Conservation (phyloP, 106 monocot species). For the Acorus calamus region DNA sequence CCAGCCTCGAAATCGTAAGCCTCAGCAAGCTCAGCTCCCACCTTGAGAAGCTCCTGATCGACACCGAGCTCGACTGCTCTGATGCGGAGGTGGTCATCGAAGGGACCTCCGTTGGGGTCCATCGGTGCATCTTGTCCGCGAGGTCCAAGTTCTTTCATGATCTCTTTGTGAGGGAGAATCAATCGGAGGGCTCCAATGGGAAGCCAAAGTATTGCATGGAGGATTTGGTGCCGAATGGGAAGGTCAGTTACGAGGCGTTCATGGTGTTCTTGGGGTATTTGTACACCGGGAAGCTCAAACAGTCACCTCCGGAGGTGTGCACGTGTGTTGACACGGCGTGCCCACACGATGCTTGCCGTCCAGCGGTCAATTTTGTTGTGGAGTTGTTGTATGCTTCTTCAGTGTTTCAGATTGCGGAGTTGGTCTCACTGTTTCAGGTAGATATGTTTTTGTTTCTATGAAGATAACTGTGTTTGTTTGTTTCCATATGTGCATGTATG, state of each 20-base stretch:
- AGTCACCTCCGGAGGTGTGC: neutral
- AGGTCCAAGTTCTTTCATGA: constrained; percentile 1
- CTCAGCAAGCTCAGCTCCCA: constrained; percentile 3
- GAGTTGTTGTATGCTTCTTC: constrained; percentile 1
- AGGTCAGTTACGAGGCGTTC: neutral
- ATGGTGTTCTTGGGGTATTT: neutral
- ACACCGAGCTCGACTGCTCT: neutral
- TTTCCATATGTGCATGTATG: too few species aligned
- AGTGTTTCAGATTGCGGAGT: neutral
- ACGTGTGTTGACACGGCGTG: neutral
- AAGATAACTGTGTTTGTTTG: too few species aligned
- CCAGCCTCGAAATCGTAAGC: neutral
- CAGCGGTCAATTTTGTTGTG: constrained; percentile 1
- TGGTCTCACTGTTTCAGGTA: constrained; percentile 2
- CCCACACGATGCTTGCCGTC: constrained; percentile 1
- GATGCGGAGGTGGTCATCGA: constrained; percentile 1
- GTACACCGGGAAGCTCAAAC: constrained; percentile 3
- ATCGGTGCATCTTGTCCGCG: neutral
- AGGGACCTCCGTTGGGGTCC: neutral
- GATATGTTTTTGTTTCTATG: too few species aligned
- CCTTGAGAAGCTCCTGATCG: neutral
- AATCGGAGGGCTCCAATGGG: neutral
- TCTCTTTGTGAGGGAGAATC: neutral
- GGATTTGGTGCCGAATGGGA: neutral
- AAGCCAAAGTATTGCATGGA: neutral